A percentile compares a stretch with the other conserved stretches of the same genome.
phyloP scores from a whole-genome alignment of 306 rosid genomes.

The Cyamopsis tetragonoloba region DNA sequence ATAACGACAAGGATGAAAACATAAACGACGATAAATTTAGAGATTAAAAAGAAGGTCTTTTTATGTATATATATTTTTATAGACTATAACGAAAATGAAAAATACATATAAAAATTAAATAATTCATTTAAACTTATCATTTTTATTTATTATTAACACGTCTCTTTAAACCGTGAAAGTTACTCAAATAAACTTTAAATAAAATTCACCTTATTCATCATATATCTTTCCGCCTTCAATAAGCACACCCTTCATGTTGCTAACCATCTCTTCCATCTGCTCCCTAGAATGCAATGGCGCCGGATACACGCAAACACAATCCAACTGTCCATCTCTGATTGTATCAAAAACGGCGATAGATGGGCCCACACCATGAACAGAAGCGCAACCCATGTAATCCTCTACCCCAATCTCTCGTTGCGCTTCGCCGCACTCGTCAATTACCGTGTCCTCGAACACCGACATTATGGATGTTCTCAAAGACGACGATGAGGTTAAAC shows the following conservation, averaged over 20 bases:
- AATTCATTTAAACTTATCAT: too few relatives aligned
- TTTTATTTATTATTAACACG: too few relatives aligned
- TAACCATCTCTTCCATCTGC: constrained; percentile 45
- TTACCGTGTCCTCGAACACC: constrained; percentile 58
- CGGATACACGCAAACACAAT: constrained; percentile 60
- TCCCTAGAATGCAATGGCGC: constrained; percentile 57
- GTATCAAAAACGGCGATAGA: constrained; percentile 59
- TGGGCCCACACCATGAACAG: constrained; percentile 63
- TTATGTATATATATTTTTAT: too few relatives aligned
- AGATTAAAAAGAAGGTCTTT: too few relatives aligned
- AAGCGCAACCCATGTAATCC: constrained; percentile 67
- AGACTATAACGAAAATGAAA: too few relatives aligned
- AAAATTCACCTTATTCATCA: too few relatives aligned
- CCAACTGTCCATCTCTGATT: constrained; percentile 42
- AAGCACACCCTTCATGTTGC: constrained; percentile 45
- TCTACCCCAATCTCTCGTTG: constrained; percentile 35
- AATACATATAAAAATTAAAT: too few relatives aligned
- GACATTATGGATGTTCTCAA: constrained; percentile 45
- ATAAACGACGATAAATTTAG: too few relatives aligned
- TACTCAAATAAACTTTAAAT: too few relatives aligned
- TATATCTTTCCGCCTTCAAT: constrained; percentile 23
- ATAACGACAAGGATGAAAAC: too few relatives aligned
- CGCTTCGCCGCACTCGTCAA: constrained; percentile 26
- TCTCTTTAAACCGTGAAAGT: too few relatives aligned
- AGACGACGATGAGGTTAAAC: constrained; percentile 48